Base-by-base conservation (phyloP, 768 basidiomycete species). In the Mycena galericulata region DNA sequence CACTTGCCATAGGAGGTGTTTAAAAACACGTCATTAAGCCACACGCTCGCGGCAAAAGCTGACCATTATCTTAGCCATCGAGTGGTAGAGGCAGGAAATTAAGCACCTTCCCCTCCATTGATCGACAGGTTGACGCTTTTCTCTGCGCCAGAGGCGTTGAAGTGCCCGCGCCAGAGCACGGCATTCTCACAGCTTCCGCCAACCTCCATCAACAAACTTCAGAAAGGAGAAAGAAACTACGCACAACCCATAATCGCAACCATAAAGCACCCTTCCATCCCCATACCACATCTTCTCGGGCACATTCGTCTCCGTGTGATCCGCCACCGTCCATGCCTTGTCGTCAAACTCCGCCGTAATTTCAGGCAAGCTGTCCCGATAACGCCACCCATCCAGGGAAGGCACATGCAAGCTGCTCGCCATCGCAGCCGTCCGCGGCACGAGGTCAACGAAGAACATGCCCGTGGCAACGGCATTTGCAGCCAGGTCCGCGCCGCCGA, bases 181-280 rank as follows among this genome's bases (percentile, higher is more conserved):
- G 86, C 82, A 72, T 94, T 94, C 79, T 95, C 94, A 68, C 94
- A 95, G 79, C 94, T 94, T n/a, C n/a, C n/a, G n/a, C n/a, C n/a
- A n/a, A n/a, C n/a, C n/a, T n/a, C n/a, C n/a, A 10, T 3, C 15
- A 15, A 14, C 32, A n/a, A 50, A 24, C 53, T 54, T 75, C 41
- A 73, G 46, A 32, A n/a, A 46, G 11, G n/a, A n/a, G n/a, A 32
- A 46, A 65, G 26, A 43, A 36, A 22, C 27, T 2, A 79, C 90
- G 77, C 66, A 94, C 93, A 90, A 96, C 62, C 89, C 92, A 78
- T 96, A 96, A 77, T 95, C 94, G 74, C 93, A 95, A 1, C 92
- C 94, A 77, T 93, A 95, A n/a, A 96, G 79, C 22, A 94, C 81
- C 50, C 91, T 81, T 2, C 92, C 92, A 69, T 93, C 91, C 1